phyloP scores from a whole-genome alignment of 2,329 filamentous ascomycete species.

The Pseudonectria foliicola region DNA sequence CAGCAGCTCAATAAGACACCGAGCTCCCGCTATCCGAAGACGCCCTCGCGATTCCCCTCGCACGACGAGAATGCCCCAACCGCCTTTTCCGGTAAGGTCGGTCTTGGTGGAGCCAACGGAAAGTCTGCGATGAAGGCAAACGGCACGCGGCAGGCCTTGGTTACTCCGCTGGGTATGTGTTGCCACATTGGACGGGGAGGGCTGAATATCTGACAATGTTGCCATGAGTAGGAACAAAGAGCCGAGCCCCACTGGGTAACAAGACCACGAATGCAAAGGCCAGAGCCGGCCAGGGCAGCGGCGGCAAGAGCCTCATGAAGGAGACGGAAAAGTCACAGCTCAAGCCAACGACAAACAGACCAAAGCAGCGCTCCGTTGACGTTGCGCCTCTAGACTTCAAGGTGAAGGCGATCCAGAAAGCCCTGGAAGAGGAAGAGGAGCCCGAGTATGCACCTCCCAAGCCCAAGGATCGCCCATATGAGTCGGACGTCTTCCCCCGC shows the following conservation, averaged over 20 bases:
- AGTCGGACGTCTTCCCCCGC: slow-evolving; percentile 61
- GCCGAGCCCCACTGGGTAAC: slow-evolving; percentile 76
- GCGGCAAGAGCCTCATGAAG: slow-evolving; percentile 51
- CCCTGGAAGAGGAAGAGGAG: slow-evolving; percentile 54
- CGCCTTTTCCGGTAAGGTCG: slow-evolving; percentile 32
- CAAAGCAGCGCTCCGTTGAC: slow-evolving; percentile 49
- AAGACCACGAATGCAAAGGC: slow-evolving; percentile 96
- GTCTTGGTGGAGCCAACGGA: slow-evolving; percentile 40
- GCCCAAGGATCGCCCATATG: slow-evolving; percentile 57
- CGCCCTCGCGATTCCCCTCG: slow-evolving; percentile 67
- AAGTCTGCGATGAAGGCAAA: slow-evolving; percentile 43
- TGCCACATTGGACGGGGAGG: neutral
- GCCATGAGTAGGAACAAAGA: slow-evolving; percentile 35
- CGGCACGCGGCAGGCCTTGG: slow-evolving; percentile 48
- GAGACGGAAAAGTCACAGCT: slow-evolving; percentile 56
- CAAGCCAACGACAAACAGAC: slow-evolving; percentile 53
- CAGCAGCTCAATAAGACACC: slow-evolving; percentile 72
- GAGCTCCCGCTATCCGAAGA: slow-evolving; percentile 68
- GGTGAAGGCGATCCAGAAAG: slow-evolving; percentile 47
- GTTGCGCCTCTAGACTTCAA: slow-evolving; percentile 54
- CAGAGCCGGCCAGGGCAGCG: slow-evolving; percentile 57
- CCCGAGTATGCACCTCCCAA: slow-evolving; percentile 85
- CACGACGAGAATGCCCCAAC: slow-evolving; percentile 73
- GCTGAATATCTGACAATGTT: slow-evolving; percentile 7
- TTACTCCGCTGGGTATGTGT: slow-evolving; percentile 73